Evolutionary conservation across 345 rosid genomes (phyloP), one percentile per base, ranked within the genome.

Genomic region (Fremontodendron californicum): DNA sequence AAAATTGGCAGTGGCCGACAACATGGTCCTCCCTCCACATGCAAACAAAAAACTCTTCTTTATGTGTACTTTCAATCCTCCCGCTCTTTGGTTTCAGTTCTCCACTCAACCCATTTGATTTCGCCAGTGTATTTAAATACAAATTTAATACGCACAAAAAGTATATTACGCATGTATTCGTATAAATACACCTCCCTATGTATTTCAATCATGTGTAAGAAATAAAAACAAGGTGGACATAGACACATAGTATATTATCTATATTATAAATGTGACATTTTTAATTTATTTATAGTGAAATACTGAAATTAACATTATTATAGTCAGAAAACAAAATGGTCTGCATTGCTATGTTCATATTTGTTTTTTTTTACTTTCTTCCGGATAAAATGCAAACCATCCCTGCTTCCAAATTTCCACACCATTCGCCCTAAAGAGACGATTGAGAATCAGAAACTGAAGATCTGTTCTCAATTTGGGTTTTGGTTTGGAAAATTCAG

Each of bases 301-400:
- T 45, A 29, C 11, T 69, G 73, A 69, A 45, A 69, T 33, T 62
- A 33, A 9, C 8, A 73, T 61, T 62, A 29, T 70, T n/a, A n/a
- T n/a, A n/a, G n/a, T n/a, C n/a, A n/a, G n/a, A n/a, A n/a, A n/a
- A n/a, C n/a, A n/a, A n/a, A n/a, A n/a, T n/a, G n/a, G n/a, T n/a
- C 83, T 77, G 70, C 83, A 74, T 80, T 72, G 74, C 68, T 67
- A 73, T 74, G 76, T 82, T 73, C 51, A 63, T 35, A n/a, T n/a
- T n/a, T n/a, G n/a, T 29, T 54, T 35, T 46, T 54, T 23, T 62
- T 61, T 3, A 33, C 58, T 72, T 45, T 62, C 55, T 75, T 75
- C 81, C 76, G 77, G 90, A 78, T 83, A 84, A 88, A 88, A 84
- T 90, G 92, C 92, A 83, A 82, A 86, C 89, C 83, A 87, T 87